A percentile compares a stretch with the other conserved stretches of the same genome.
These are phyloP conservation scores for Imleria badia DNA, from an alignment of 768 basidiomycete genomes.

Conservation along the genomic window DNA sequence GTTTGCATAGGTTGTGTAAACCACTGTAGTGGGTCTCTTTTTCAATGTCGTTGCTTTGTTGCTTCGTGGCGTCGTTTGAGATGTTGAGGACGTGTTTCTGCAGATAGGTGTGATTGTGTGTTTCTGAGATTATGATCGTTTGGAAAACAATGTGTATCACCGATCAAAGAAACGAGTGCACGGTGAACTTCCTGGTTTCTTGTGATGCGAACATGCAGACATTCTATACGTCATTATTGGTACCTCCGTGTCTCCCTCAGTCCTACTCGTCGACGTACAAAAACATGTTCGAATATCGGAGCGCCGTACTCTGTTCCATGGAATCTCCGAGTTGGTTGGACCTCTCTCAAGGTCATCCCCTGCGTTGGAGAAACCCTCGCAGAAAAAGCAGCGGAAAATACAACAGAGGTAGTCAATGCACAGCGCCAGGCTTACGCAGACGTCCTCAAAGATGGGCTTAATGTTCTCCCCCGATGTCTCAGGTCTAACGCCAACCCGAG, in stretches of 20 bases:
- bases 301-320: constrained; percentile 89
- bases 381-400: constrained; percentile 79
- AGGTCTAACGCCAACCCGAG: not conserved
- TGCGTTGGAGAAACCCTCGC: constrained; percentile 94
- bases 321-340: constrained; percentile 80
- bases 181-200: no score
- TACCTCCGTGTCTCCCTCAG: constrained; percentile 29
- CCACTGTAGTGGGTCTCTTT: not conserved
- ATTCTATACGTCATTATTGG: constrained; percentile 93
- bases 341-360: constrained; percentile 82
- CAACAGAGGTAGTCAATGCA: constrained; percentile 72
- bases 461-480: constrained; percentile 21
- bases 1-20: not conserved
- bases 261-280: not conserved
- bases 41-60: not conserved
- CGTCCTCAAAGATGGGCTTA: constrained; percentile 51
- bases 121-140: not conserved
- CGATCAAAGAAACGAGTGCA: no score
- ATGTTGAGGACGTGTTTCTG: not conserved
- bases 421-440: constrained; percentile 79
- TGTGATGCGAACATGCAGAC: no score
- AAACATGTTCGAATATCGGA: constrained; percentile 55
- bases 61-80: not conserved
- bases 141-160: no score
- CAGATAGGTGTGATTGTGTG: not conserved